These are phyloP conservation scores for Vishniacozyma victoriae DNA, from an alignment of 768 basidiomycete species.

Conservation along the genomic window DNA sequence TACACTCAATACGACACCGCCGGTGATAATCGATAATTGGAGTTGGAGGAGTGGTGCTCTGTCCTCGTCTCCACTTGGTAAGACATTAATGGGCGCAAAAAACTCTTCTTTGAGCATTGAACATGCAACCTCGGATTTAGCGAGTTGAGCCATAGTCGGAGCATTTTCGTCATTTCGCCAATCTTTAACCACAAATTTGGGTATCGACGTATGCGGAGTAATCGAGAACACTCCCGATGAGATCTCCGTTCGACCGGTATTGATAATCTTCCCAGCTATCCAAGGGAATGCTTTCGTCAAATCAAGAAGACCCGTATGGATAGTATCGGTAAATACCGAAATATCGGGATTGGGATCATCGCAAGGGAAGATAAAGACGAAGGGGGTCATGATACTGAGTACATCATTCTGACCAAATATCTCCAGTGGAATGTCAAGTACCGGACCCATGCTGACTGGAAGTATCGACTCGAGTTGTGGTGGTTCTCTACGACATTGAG, in stretches of 20 bases:
- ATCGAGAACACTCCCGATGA: not conserved
- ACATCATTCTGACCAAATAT: not conserved
- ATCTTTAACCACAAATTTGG: not conserved
- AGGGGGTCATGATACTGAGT: not conserved
- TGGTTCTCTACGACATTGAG: too few species aligned
- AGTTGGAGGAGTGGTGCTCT: not conserved
- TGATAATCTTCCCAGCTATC: not conserved
- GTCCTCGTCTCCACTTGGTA: not conserved
- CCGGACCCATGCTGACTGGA: too few species aligned
- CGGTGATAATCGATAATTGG: not conserved
- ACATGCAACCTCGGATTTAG: not conserved
- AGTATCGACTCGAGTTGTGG: too few species aligned
- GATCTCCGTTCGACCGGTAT: not conserved
- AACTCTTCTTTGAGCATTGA: not conserved
- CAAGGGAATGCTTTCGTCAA: not conserved
- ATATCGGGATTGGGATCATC: not conserved
- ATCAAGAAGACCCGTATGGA: not conserved
- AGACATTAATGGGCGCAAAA: not conserved
- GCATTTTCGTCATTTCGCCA: not conserved
- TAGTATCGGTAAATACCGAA: not conserved
- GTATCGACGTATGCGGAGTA: not conserved
- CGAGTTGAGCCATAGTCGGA: not conserved
- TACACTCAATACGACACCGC: not conserved
- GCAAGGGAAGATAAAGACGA: not conserved
- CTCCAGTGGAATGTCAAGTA: not conserved